A percentile compares a stretch with the other conserved stretches of the same genome.
Evolutionary conservation across 495 filamentous ascomycete species (phyloP).

Genomic region (Aspergillus taichungensis): DNA sequence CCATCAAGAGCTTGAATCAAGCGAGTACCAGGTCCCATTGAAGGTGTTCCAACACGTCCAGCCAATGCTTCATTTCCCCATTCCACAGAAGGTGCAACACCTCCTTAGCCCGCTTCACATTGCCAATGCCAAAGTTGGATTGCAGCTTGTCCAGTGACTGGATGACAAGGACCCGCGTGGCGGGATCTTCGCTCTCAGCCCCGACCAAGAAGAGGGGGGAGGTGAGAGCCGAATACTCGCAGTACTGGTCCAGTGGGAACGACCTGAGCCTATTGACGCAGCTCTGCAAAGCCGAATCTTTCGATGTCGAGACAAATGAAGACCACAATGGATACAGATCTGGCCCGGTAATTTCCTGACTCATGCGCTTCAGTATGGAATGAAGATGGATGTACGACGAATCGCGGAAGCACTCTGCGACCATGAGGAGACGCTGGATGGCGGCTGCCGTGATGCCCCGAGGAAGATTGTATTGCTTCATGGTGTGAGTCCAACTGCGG

Average conservation of each 20-base stretch:
- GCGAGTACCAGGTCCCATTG: constrained; percentile 37
- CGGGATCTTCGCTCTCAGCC: constrained; percentile 21
- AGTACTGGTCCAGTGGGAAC: constrained; percentile 27
- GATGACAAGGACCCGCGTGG: constrained; percentile 21
- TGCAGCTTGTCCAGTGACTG: constrained; percentile 24
- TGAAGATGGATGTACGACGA: constrained; percentile 36
- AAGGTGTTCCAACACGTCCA: constrained; percentile 32
- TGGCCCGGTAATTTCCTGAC: not conserved
- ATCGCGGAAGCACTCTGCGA: constrained; percentile 38
- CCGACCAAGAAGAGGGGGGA: constrained; percentile 37
- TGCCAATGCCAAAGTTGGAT: constrained; percentile 35
- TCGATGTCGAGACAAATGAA: constrained; percentile 19
- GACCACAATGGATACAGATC: not conserved
- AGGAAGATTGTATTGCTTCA: constrained; percentile 25
- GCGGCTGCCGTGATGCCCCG: constrained; percentile 20
- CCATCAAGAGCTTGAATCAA: not conserved
- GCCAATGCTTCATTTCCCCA: constrained; percentile 24
- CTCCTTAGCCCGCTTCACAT: constrained; percentile 34
- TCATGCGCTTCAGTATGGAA: constrained; percentile 30
- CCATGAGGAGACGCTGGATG: constrained; percentile 31
- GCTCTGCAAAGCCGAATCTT: constrained; percentile 19
- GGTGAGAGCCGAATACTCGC: constrained; percentile 37
- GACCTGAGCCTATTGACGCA: constrained; percentile 22
- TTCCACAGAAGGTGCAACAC: constrained; percentile 29
- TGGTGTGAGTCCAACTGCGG: constrained; percentile 26